phyloP scores from a whole-genome alignment of 371 early-diverging fungal species.

The Lichtheimia corymbifera region DNA sequence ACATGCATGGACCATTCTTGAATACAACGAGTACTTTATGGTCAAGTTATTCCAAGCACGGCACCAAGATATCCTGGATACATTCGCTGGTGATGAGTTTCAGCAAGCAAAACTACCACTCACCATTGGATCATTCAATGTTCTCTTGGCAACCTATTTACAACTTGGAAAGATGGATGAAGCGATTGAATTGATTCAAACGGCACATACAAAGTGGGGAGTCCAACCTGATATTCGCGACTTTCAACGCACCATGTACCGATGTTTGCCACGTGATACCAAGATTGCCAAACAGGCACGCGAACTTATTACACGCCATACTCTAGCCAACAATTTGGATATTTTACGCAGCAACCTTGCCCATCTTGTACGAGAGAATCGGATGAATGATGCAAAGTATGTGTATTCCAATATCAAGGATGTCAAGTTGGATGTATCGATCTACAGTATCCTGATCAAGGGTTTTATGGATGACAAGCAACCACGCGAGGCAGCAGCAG shows the following conservation, averaged over 20 bases:
- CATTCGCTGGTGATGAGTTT: slow-evolving; percentile 18
- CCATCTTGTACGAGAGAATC: slow-evolving; percentile 22
- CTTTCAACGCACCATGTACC: slow-evolving; percentile 40
- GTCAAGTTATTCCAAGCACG: slow-evolving; percentile 38
- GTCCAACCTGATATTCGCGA: slow-evolving; percentile 34
- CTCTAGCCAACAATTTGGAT: slow-evolving; percentile 19
- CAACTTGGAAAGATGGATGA: slow-evolving; percentile 25
- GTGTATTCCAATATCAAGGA: slow-evolving; percentile 22
- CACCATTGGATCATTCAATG: slow-evolving; percentile 39
- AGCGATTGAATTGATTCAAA: slow-evolving; percentile 30
- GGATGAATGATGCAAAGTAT: slow-evolving; percentile 22
- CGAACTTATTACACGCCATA: slow-evolving; percentile 25
- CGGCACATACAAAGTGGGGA: slow-evolving; percentile 16
- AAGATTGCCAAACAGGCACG: slow-evolving; percentile 24
- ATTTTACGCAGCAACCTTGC: slow-evolving; percentile 33
- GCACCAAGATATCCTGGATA: slow-evolving; percentile 35
- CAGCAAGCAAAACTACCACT: slow-evolving; percentile 11
- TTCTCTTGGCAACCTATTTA: slow-evolving; percentile 44
- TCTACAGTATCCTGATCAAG: slow-evolving; percentile 38
- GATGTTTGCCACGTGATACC: slow-evolving; percentile 35
- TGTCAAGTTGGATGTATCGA: slow-evolving; percentile 26
- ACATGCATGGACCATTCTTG: slow-evolving; percentile 29
- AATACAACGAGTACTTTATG: slow-evolving; percentile 49
- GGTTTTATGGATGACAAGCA: slow-evolving; percentile 30
- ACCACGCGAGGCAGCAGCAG: slow-evolving; percentile 22